These are phyloP conservation scores for Crithidia sp. DNA, from an alignment of 208 protist species.

Conservation along the genomic window DNA sequence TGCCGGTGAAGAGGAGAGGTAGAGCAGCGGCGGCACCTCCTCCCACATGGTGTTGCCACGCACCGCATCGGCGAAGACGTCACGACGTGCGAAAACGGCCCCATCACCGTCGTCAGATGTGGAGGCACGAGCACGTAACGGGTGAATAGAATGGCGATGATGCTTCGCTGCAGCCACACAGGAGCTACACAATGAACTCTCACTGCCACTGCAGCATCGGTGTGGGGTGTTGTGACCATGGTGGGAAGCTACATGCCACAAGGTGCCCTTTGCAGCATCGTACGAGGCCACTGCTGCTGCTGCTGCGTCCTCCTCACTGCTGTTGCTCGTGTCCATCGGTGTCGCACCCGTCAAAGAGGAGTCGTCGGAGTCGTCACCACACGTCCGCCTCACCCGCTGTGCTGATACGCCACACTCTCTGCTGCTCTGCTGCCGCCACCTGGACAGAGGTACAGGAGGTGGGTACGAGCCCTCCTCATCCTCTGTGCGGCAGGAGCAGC, in stretches of 20 bases:
- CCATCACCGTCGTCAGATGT: too few species aligned
- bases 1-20: not conserved
- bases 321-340: not conserved
- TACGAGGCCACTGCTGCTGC: slow-evolving; percentile 20
- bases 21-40: slow-evolving; percentile 24
- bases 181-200: slow-evolving; percentile 18
- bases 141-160: too few species aligned
- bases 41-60: not conserved
- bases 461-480: not conserved
- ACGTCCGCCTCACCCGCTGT: too few species aligned
- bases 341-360: slow-evolving; percentile 3
- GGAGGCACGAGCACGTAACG: too few species aligned
- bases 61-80: slow-evolving; percentile 14
- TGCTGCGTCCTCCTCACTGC: slow-evolving; percentile 10
- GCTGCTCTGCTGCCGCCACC: too few species aligned
- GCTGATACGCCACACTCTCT: too few species aligned
- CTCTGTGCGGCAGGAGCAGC: slow-evolving; percentile 29
- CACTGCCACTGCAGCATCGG: not conserved
- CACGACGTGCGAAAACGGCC: not conserved
- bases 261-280: too few species aligned
- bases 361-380: not conserved
- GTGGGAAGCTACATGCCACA: too few species aligned
- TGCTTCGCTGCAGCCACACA: slow-evolving; percentile 8
- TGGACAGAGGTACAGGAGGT: too few species aligned
- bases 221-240: not conserved